Base-by-base conservation (phyloP, 2,329 filamentous ascomycete genomes). In the Fusarium circinatum region DNA sequence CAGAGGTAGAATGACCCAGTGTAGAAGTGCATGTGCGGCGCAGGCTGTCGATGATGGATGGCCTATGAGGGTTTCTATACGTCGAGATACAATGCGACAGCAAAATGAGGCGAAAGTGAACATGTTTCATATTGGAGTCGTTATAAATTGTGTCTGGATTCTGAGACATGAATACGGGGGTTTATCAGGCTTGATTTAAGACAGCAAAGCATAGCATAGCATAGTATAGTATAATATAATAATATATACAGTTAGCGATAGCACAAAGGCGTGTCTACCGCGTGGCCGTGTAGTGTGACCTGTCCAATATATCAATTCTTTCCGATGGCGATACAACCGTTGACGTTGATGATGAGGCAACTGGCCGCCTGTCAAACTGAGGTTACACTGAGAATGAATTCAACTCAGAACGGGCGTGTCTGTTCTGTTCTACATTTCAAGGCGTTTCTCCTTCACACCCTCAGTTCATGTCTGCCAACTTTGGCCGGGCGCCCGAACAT, bases 231-330 rank as follows among this genome's bases (percentile, higher is more conserved):
- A 44, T 8, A 44, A 15, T 15, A 56, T 38, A 58, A 34, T 34
- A 8, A 13, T 36, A 18, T 7, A 30, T 26, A 49, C 32, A 58
- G 41, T 49, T 58, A 22, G 38, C 38, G 26, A 56, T 44, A 18
- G 47, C 10, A 47, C 41, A 65, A 57, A 32, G 24, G 39, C 28
- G 44, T 24, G 42, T 28, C 54, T 60, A 51, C 70, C 61, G 70
- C 66, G 70, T 71, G 61, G 58, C 65, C 52, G 65, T 73, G 70
- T 62, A 51, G 65, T 73, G 70, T 66, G 56, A 70, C 60, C 49
- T 64, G 48, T 56, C 42, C 52, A 42, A 52, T 36, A 63, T 36
- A 47, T 39, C 45, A 36, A 49, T 54, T 26, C 36, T 28, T 36
- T 39, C 45, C 49, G 47, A 57, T 47, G 24, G 51, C 42, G 30